A percentile compares a stretch with the other conserved stretches of the same genome.
These are phyloP conservation scores for Esteya vermicola DNA, from an alignment of 2,329 filamentous ascomycete species.

Conservation along the genomic window DNA sequence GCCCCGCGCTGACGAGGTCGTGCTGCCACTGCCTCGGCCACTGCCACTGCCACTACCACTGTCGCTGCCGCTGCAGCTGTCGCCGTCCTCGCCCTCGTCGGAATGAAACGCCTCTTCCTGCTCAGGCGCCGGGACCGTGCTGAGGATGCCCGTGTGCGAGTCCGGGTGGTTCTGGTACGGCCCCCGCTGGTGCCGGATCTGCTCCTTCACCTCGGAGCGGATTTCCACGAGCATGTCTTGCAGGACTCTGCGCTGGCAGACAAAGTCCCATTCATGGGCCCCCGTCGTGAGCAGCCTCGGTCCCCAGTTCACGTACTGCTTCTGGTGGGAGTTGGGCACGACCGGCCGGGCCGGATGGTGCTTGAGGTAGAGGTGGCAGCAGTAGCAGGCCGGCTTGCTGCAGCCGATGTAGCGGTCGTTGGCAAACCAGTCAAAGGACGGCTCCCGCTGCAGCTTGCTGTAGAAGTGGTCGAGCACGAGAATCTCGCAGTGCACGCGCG, in stretches of 20 bases:
- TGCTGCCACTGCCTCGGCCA: too few species aligned
- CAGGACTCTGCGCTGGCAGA: background rate
- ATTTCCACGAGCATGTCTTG: constrained; percentile 3
- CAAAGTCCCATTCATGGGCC: background rate
- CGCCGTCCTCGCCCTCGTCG: too few species aligned
- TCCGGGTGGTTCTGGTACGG: too few species aligned
- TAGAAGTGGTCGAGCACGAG: constrained; percentile 32
- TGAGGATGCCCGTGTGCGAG: too few species aligned
- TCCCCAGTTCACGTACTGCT: constrained; percentile 27
- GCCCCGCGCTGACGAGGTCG: too few species aligned
- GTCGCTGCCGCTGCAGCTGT: too few species aligned
- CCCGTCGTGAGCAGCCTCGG: constrained; percentile 6
- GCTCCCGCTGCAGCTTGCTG: constrained; percentile 2
- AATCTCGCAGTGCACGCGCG: constrained; percentile 29
- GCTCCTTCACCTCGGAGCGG: too few species aligned
- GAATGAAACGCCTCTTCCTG: too few species aligned
- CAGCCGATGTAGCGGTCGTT: constrained; percentile 31
- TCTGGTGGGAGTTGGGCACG: constrained; percentile 22
- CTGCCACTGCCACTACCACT: too few species aligned
- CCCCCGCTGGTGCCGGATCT: too few species aligned
- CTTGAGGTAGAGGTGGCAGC: constrained; percentile 29
- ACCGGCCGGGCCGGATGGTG: constrained; percentile 21
- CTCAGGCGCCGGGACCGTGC: too few species aligned
- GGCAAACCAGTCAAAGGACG: constrained; percentile 18
- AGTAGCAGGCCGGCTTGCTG: constrained; percentile 37